A percentile compares a stretch with the other conserved stretches of the same genome.
Conservation (phyloP, 306 rosid genomes). For the Coriaria nepalensis region DNA sequence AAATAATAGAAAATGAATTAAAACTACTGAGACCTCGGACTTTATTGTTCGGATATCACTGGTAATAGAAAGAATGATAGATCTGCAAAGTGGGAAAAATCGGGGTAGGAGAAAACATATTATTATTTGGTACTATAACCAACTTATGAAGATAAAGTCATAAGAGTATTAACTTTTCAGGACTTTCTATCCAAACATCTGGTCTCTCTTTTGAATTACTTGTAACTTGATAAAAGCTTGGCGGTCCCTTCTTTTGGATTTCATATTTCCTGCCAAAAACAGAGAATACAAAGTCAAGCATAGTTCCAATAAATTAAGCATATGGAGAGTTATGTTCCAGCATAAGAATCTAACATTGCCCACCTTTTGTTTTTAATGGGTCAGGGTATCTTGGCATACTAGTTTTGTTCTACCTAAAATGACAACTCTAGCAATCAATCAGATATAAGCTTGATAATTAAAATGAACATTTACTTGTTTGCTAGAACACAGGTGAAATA, state of each 20-base stretch:
- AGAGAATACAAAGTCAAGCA: conserved; percentile 10
- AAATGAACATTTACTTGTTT: no score
- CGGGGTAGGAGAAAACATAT: not conserved
- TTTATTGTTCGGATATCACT: conserved; percentile 91
- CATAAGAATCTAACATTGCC: no score
- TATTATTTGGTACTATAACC: not conserved
- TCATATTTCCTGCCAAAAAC: conserved; percentile 59
- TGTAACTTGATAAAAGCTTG: conserved; percentile 84
- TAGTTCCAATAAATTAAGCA: no score
- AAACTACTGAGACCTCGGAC: conserved; percentile 87
- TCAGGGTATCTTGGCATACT: no score
- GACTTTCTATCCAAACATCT: conserved; percentile 95
- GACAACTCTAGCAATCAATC: no score
- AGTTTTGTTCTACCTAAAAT: no score
- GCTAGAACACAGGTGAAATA: no score
- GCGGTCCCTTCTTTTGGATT: conserved; percentile 62
- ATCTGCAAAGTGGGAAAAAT: conserved; percentile 23
- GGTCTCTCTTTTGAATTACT: conserved; percentile 92
- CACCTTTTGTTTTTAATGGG: no score
- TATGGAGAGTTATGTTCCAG: no score
- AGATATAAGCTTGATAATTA: no score
- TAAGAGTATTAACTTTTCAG: conserved; percentile 59
- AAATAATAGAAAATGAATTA: no score
- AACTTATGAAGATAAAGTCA: not conserved
- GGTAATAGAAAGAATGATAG: conserved; percentile 52